phyloP scores from a whole-genome alignment of 225 moss, liverwort and hornwort genomes.

The Physcomitrellopsis africana region DNA sequence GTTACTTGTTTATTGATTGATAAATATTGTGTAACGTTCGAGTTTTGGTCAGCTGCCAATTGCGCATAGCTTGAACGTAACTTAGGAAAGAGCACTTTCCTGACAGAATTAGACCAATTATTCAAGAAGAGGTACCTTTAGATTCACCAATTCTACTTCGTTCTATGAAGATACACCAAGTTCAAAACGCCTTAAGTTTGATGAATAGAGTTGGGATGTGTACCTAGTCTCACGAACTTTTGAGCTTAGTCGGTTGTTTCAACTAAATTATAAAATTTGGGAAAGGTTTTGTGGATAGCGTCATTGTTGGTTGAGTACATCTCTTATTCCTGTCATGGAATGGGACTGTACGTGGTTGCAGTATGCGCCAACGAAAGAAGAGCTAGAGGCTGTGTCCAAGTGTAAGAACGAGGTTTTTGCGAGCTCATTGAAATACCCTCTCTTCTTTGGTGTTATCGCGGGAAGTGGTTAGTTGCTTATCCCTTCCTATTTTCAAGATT shows the following conservation, averaged over 20 bases:
- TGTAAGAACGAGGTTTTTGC: slow-evolving; percentile 48
- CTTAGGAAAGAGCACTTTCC: neutral
- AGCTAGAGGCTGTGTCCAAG: slow-evolving; percentile 42
- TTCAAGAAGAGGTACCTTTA: neutral
- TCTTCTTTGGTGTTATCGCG: slow-evolving; percentile 58
- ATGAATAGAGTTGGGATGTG: neutral
- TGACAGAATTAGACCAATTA: neutral
- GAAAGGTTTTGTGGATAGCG: neutral
- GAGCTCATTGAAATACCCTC: slow-evolving; percentile 44
- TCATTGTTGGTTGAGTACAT: slow-evolving; percentile 1
- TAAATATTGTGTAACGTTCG: neutral
- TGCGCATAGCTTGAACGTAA: neutral
- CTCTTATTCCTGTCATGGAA: slow-evolving; percentile 17
- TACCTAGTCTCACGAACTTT: neutral
- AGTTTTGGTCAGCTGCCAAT: neutral
- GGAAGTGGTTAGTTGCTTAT: slow-evolving; percentile 51
- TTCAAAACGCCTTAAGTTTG: neutral
- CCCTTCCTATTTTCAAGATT: slow-evolving; percentile 12
- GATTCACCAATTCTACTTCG: neutral
- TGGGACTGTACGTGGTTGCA: slow-evolving; percentile 23
- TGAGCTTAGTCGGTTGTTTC: slow-evolving; percentile 4
- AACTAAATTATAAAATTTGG: slow-evolving; percentile 12
- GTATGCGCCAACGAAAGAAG: slow-evolving; percentile 48
- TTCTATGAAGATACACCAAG: neutral
- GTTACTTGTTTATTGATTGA: neutral